These are phyloP conservation scores for Aspergillus novoparasiticus DNA, from an alignment of 2,329 filamentous ascomycete genomes.

Conservation along the genomic window DNA sequence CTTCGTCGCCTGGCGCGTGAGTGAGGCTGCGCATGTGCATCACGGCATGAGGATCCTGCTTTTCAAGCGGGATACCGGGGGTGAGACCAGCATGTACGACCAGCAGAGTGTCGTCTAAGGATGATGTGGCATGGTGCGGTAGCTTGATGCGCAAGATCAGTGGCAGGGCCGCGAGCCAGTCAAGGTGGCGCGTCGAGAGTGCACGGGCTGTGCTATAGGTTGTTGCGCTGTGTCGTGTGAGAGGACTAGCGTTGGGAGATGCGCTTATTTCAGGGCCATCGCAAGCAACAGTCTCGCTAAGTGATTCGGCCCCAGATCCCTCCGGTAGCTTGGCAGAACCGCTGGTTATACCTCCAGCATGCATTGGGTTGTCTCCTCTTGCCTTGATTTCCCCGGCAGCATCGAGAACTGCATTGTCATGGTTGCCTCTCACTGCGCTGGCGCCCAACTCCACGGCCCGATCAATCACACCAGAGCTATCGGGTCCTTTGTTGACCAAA, in stretches of 20 bases:
- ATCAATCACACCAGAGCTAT: slow-evolving; percentile 25
- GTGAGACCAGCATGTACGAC: slow-evolving; percentile 25
- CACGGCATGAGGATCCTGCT: slow-evolving; percentile 22
- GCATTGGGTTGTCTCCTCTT: neutral
- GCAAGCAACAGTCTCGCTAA: neutral
- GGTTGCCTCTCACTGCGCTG: slow-evolving; percentile 27
- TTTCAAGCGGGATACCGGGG: slow-evolving; percentile 18
- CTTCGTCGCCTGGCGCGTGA: neutral
- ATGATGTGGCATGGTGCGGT: slow-evolving; percentile 1
- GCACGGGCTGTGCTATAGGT: neutral
- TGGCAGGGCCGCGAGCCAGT: slow-evolving; percentile 25
- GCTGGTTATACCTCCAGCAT: neutral
- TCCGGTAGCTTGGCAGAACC: neutral
- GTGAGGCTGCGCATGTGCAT: slow-evolving; percentile 24
- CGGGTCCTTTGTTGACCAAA: slow-evolving; percentile 25
- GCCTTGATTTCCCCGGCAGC: slow-evolving; percentile 17
- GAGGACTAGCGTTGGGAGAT: neutral
- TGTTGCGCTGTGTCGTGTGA: neutral
- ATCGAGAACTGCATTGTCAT: slow-evolving; percentile 28
- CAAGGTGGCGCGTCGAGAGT: slow-evolving; percentile 18
- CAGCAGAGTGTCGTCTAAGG: slow-evolving; percentile 17
- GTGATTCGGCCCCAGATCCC: neutral
- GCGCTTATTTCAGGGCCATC: neutral
- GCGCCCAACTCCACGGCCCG: slow-evolving; percentile 24
- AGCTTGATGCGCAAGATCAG: slow-evolving; percentile 24